Evolutionary conservation across 23 red algal genomes (phyloP), one percentile per base, ranked within the genome.

Genomic region (Rhodosorus marinus): DNA sequence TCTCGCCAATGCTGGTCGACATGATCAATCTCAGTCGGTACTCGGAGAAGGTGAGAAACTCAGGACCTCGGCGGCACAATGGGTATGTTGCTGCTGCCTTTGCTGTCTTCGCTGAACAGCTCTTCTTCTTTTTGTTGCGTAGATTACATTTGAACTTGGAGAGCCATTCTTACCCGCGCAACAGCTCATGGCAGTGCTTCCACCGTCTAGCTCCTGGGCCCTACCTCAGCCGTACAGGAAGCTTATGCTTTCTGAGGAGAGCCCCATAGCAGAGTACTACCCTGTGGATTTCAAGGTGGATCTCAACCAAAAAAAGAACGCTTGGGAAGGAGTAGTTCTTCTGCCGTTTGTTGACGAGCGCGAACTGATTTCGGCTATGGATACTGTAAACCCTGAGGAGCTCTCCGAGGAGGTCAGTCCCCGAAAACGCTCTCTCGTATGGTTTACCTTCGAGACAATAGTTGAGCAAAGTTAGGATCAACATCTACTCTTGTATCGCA

Each of bases 291-390:
- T 98, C 57, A 73, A 74, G 47, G 49, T 98, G 20, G 90, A 98
- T 43, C 52, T 84, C 35, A 76, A 98, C 30, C 79, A 80, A 24
- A 98, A 98, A 60, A 55, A 61, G 6, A 80, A 62, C 69, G 71
- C 69, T 33, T 98, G 90, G 90, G 79, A 98, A 76, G 90, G 90
- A 8, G 79, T 85, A 7, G 76, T 69, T 7, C 59, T 98, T 5
- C 67, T 98, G 21, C 90, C 90, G 5, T 98, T 84, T 66, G 65
- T 98, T 31, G 90, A 98, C 66, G 90, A 81, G 34, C 8, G 15
- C 27, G 55, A 17, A 11, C 38, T 43, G 38, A 11, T 11, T 43
- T 17, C 11, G 38, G 38, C 38, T 11, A 11, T 43, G 11, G 38
- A 43, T 72, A 17, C 58, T 94, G 8, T 26, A 55, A n/a, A n/a